A percentile compares a stretch with the other conserved stretches of the same genome.
Evolutionary conservation across 495 filamentous ascomycete species (phyloP).

Genomic region (Xylaria flabelliformis): DNA sequence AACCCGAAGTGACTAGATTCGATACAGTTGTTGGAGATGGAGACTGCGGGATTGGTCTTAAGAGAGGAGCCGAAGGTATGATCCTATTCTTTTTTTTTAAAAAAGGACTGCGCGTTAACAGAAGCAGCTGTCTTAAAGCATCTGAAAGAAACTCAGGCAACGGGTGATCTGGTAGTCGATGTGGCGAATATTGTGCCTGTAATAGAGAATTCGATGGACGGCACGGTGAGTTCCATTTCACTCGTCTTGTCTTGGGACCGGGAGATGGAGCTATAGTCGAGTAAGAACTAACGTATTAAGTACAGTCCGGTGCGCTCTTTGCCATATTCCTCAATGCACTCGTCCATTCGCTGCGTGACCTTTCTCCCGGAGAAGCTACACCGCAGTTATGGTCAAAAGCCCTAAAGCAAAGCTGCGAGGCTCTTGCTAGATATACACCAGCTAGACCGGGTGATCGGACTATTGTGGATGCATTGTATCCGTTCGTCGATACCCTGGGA

Average conservation of each 20-base stretch:
- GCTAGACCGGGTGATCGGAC: slow-evolving; percentile 89
- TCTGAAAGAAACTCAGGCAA: slow-evolving; percentile 61
- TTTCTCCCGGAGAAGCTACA: slow-evolving; percentile 52
- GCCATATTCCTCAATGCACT: slow-evolving; percentile 96
- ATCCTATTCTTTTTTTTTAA: neutral
- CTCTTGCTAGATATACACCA: slow-evolving; percentile 84
- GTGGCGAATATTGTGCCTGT: slow-evolving; percentile 78
- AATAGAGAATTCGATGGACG: slow-evolving; percentile 92
- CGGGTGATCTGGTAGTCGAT: slow-evolving; percentile 73
- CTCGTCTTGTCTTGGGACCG: neutral
- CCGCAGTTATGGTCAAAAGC: slow-evolving; percentile 77
- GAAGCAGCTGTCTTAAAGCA: slow-evolving; percentile 69
- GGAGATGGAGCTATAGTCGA: neutral
- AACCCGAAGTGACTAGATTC: slow-evolving; percentile 84
- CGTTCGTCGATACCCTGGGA: slow-evolving; percentile 77
- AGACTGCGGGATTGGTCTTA: slow-evolving; percentile 90
- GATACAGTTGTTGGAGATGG: slow-evolving; percentile 96
- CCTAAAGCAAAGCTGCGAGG: slow-evolving; percentile 69
- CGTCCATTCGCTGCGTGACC: slow-evolving; percentile 71
- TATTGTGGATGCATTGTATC: slow-evolving; percentile 85
- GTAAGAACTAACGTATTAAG: neutral
- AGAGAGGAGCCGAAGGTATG: slow-evolving; percentile 84
- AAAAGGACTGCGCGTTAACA: slow-evolving; percentile 12
- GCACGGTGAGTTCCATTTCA: slow-evolving; percentile 57
- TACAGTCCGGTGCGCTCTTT: slow-evolving; percentile 81